A percentile compares a stretch with the other conserved stretches of the same genome.
These are phyloP conservation scores for Cryptosporidium muris DNA, from an alignment of 169 alveolate species.

Conservation along the genomic window DNA sequence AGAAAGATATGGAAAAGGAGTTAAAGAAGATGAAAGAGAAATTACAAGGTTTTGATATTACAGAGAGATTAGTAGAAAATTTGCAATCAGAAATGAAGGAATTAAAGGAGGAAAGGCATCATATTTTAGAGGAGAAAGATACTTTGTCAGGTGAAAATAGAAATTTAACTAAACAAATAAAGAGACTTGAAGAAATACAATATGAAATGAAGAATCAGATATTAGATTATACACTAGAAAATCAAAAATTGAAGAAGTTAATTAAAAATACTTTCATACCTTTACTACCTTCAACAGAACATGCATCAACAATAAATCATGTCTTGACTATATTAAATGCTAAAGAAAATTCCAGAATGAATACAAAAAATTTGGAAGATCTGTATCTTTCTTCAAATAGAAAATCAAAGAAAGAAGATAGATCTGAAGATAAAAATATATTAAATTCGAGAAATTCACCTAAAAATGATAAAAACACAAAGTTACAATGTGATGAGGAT, in stretches of 20 bases:
- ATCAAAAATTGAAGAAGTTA: conserved; percentile 54
- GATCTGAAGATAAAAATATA: not conserved
- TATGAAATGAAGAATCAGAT: conserved; percentile 48
- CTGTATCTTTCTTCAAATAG: conserved; percentile 18
- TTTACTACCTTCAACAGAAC: conserved; percentile 33
- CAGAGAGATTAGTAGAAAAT: conserved; percentile 49
- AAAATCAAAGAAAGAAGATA: conserved; percentile 6
- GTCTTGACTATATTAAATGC: conserved; percentile 42
- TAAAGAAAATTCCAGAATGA: conserved; percentile 63
- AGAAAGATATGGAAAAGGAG: conserved; percentile 17
- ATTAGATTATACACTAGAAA: conserved; percentile 65
- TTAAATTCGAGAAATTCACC: too few relatives aligned
- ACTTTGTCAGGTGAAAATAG: conserved; percentile 28
- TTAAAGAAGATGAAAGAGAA: conserved; percentile 21
- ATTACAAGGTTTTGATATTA: conserved; percentile 15
- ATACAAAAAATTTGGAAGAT: conserved; percentile 32
- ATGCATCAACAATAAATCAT: conserved; percentile 58
- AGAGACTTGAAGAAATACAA: conserved; percentile 6
- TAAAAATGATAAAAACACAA: too few relatives aligned
- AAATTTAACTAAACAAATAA: conserved; percentile 23
- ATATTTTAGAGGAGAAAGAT: conserved; percentile 47
- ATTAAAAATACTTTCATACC: conserved; percentile 62
- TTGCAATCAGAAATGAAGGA: conserved; percentile 19
- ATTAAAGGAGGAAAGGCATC: conserved; percentile 7
- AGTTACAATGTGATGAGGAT: too few relatives aligned